Conservation (phyloP, 257 asterid species). For the Nemophila menziesii region DNA sequence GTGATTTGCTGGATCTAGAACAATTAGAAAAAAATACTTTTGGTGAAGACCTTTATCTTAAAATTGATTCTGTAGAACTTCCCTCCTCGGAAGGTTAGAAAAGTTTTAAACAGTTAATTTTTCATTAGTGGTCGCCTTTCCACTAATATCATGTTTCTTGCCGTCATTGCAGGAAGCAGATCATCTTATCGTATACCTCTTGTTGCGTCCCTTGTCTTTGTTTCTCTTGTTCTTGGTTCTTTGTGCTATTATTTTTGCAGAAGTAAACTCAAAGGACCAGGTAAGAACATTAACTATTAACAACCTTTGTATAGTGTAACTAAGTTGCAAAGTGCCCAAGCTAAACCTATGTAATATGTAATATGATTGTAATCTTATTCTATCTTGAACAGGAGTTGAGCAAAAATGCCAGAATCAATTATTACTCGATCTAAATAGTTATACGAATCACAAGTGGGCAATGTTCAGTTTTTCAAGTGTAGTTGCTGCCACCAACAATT, state of each 20-base stretch:
- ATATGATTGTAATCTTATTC: background rate
- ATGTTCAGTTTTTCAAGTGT: conserved; percentile 14
- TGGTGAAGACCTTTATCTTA: conserved; percentile 8
- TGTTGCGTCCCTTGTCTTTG: conserved; percentile 5
- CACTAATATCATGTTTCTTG: background rate
- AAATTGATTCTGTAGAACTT: background rate
- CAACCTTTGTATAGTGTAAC: no score
- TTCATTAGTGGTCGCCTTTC: background rate
- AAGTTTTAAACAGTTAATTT: background rate
- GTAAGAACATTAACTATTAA: no score
- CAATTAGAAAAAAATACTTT: background rate
- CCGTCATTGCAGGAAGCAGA: conserved; percentile 9
- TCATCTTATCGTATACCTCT: conserved; percentile 1
- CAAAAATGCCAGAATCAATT: background rate
- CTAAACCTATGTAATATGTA: no score
- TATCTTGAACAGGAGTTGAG: background rate
- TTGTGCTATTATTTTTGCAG: conserved; percentile 1
- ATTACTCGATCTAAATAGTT: background rate
- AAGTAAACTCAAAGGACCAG: conserved; percentile 11
- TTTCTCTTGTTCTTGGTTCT: conserved; percentile 7
- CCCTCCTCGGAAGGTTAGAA: background rate
- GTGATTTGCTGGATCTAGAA: conserved; percentile 9
- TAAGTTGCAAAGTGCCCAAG: no score
- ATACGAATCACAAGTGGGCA: conserved; percentile 7
- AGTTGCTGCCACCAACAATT: conserved; percentile 13